A percentile compares a stretch with the other conserved stretches of the same genome.
These are phyloP conservation scores for Plasmodium berghei DNA, from an alignment of 169 alveolate genomes.

Conservation along the genomic window DNA sequence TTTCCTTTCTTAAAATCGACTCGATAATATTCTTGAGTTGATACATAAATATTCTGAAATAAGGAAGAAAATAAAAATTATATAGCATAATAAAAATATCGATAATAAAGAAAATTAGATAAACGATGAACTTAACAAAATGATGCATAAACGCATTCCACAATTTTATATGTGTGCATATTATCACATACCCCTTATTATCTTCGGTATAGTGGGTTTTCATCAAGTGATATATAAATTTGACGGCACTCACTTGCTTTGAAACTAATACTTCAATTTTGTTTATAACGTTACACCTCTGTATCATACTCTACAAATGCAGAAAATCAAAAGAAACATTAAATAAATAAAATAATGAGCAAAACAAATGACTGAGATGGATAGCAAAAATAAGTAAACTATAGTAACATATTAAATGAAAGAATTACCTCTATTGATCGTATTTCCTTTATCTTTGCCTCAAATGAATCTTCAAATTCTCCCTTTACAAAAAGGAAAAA, in stretches of 20 bases:
- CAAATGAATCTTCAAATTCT: conserved; percentile 31
- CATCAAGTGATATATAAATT: conserved; percentile 40
- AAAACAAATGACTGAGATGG: not conserved
- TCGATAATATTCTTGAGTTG: conserved; percentile 65
- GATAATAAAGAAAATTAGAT: not conserved
- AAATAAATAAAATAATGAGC: not conserved
- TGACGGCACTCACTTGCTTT: conserved; percentile 36
- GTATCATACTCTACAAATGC: conserved; percentile 53
- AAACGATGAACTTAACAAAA: not conserved
- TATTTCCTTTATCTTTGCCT: conserved; percentile 66
- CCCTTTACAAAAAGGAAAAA: conserved; percentile 69
- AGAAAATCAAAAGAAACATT: not conserved
- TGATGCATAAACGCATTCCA: not conserved
- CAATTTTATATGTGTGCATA: too few relatives aligned
- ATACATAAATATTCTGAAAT: conserved; percentile 23
- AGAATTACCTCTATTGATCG: conserved; percentile 57
- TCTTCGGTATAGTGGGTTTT: conserved; percentile 34
- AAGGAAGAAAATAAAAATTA: conserved; percentile 8
- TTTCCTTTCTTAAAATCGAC: conserved; percentile 33
- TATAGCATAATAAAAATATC: not conserved
- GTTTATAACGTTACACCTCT: conserved; percentile 32
- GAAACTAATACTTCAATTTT: conserved; percentile 27
- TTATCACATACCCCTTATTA: not conserved
- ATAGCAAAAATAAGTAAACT: conserved; percentile 9
- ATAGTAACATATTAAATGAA: not conserved